Evolutionary conservation across 306 rosid genomes (phyloP).

Genomic region (Morella rubra): DNA sequence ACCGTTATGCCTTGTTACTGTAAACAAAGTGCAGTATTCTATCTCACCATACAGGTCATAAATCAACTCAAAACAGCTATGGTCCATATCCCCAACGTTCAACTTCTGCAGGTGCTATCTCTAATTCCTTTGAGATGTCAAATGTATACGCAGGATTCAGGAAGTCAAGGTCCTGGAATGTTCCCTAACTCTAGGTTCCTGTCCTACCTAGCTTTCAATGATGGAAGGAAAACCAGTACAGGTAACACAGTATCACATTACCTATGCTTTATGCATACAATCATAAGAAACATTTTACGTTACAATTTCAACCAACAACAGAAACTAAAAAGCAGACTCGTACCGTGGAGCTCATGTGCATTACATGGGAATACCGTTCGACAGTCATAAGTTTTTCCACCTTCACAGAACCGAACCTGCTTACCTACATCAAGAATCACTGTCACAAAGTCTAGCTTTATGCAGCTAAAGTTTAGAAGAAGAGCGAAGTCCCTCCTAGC

Average conservation of each 20-base stretch:
- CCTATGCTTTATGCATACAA: background rate
- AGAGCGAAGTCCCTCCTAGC: background rate
- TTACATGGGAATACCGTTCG: constrained; percentile 83
- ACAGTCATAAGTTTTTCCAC: constrained; percentile 78
- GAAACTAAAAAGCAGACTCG: constrained; percentile 19
- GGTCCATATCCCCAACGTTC: background rate
- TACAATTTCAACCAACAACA: constrained; percentile 1
- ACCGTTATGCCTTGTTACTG: background rate
- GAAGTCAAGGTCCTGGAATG: background rate
- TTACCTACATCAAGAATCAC: constrained; percentile 50
- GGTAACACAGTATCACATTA: background rate
- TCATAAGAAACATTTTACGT: background rate
- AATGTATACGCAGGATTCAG: background rate
- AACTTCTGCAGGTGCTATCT: background rate
- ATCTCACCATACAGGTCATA: background rate
- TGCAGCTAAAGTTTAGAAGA: constrained; percentile 5
- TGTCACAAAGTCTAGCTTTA: constrained; percentile 27
- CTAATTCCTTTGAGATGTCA: background rate
- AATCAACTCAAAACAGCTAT: background rate
- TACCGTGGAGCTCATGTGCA: constrained; percentile 97
- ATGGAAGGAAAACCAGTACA: background rate
- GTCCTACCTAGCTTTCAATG: background rate
- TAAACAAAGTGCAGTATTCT: background rate
- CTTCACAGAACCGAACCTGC: constrained; percentile 65
- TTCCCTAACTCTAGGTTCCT: background rate